Evolutionary conservation across 1,284 basidiomycete species (phyloP), one percentile per base, ranked within the genome.

Genomic region (Ustilago sp.): DNA sequence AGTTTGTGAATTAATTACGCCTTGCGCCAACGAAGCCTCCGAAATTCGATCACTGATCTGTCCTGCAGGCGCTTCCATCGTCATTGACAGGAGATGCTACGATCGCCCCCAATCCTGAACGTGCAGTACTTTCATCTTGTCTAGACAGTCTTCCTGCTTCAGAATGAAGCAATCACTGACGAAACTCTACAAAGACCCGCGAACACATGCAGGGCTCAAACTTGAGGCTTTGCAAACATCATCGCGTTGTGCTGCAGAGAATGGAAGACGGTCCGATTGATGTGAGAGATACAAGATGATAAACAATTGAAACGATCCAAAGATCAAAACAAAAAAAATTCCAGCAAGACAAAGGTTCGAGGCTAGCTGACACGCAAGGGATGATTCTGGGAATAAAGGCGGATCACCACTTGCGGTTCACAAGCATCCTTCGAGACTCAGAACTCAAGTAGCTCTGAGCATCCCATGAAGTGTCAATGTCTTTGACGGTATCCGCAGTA

Each of bases 381-480:
- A 23, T 32, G 43, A 47, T 17, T n/a, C 41, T 31, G 15, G 41
- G 19, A 31, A n/a, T 12, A 38, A 9, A 35, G 38, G 39, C 5
- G 15, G 53, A 54, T 63, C 63, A 77, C 66, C 66, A 73, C 74
- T 76, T 76, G 48, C 74, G 74, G 43, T 76, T 68, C n/a, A 71
- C 74, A 13, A 76, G 68, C 68, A 76, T 71, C 50, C 68, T 63
- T 36, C 74, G 50, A 23, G 74, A 76, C 47, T 77, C 74, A 41
- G 62, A 55, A 63, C 74, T 69, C 58, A 72, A 55, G 63, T 77
- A 77, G 66, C 66, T 72, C 56, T 72, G 69, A 31, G 69, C 66
- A 41, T 77, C 74, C 74, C 69, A 72, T 15, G 63, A 63, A 2
- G 47, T 53, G 43, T 72, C 68, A 36, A 77, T 32, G 45, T 77